Base-by-base conservation (phyloP, 345 rosid genomes). In the Gossypium raimondii region DNA sequence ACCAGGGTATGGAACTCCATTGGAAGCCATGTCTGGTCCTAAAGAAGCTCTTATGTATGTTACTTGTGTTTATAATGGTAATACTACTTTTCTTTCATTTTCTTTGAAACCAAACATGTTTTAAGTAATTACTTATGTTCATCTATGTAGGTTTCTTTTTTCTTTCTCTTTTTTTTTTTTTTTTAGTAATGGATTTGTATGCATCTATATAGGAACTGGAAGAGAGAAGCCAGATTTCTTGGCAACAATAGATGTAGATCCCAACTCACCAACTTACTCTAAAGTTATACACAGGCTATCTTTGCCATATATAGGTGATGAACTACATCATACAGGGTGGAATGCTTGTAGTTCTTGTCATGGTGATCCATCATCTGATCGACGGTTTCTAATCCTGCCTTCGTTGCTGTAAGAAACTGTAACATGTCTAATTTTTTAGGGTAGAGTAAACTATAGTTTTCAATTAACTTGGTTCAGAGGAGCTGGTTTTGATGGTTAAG, bases 301-400 rank as follows among this genome's bases (percentile, higher is more conserved):
- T 57, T 78, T 90, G 82, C 94, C 96, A 25, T 69, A 86, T 79
- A 2, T 89, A 2, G 97, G 95, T 59, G 98, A 94, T 84, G 98
- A 94, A 76, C 88, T 94, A 44, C 97, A 94, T 81, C 97, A 92
- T 76, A 83, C 93, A 9, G 98, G 98, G 24, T 94, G 98, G 98
- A 94, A 94, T 79, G 47, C 94, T n/a, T 94, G 98, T 80, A 94
- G 98, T 78, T 94, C 98, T 61, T 92, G 97, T 87, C 89, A 88
- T 77, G 97, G 93, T 29, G 95, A 92, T 84, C 87, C 95, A n/a
- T 88, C 95, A 2, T 88, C 87, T 34, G 52, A 73, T 1, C 84
- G 98, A 45, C 94, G 90, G 7, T 94, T 80, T 71, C 81, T 94
- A 50, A 75, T 94, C 75, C 84, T 94, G 41, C 98, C 98, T 24